These are phyloP conservation scores for Amaranthus hypochondriacus DNA, from an alignment of 148 eudicot species.

Conservation along the genomic window DNA sequence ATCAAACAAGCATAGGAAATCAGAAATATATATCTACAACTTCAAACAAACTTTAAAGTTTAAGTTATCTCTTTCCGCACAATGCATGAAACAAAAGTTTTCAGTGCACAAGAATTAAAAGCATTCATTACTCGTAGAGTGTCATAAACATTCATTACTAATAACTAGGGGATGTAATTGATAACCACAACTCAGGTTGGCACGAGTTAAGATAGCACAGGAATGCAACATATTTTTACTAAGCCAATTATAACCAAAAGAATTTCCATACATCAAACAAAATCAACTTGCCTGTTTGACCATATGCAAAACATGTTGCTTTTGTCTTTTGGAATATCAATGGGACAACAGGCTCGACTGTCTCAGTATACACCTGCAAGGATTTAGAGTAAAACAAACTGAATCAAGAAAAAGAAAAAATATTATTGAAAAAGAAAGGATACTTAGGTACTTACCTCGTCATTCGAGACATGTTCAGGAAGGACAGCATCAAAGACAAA, in stretches of 20 bases:
- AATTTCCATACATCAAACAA: not conserved
- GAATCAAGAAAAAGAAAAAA: conserved; percentile 2
- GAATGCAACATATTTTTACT: not conserved
- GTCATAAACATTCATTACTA: not conserved
- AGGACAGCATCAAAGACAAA: conserved; percentile 79
- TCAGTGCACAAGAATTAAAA: not conserved
- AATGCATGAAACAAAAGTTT: not conserved
- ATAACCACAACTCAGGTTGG: not conserved
- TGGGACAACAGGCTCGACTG: conserved; percentile 74
- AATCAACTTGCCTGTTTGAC: conserved; percentile 64
- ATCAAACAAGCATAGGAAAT: not conserved
- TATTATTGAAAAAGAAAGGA: conserved; percentile 4
- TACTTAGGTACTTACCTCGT: conserved; percentile 41
- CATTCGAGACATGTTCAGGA: conserved; percentile 57
- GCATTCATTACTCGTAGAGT: not conserved
- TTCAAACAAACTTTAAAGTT: not conserved
- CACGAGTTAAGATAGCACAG: no score
- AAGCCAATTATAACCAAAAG: not conserved
- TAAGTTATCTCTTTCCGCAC: not conserved
- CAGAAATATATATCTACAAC: not conserved
- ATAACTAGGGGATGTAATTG: not conserved
- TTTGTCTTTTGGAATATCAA: conserved; percentile 69
- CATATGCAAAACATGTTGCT: conserved; percentile 92
- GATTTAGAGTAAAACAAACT: conserved; percentile 14
- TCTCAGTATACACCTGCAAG: conserved; percentile 59